phyloP scores from a whole-genome alignment of 176 grass and related monocot genomes.

The Chloris gayana region DNA sequence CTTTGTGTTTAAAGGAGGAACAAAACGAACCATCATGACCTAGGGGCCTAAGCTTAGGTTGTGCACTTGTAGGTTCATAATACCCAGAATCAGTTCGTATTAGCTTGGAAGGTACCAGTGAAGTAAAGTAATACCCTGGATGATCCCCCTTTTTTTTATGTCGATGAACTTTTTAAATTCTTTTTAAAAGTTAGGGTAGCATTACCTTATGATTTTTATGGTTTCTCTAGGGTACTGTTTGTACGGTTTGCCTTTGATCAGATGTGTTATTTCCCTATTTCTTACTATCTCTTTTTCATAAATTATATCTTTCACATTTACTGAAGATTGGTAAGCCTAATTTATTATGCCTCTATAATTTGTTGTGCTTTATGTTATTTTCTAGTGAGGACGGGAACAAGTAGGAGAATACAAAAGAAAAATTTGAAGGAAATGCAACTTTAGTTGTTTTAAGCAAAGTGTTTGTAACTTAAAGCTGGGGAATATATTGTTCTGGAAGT shows the following conservation, averaged over 20 bases:
- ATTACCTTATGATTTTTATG: constrained; percentile 7
- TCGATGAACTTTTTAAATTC: neutral
- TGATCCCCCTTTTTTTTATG: constrained; percentile 32
- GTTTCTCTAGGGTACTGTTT: neutral
- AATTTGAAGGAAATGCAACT: constrained; percentile 20
- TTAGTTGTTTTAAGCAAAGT: constrained; percentile 45
- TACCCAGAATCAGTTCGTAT: constrained; percentile 15
- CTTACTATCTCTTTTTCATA: neutral
- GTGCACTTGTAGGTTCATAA: constrained; percentile 13
- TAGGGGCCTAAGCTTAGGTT: constrained; percentile 26
- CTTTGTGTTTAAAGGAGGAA: constrained; percentile 36
- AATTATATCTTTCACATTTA: neutral
- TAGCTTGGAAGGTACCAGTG: constrained; percentile 39
- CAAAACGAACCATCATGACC: constrained; percentile 21
- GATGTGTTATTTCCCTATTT: neutral
- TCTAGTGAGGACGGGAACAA: neutral
- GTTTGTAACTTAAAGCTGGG: constrained; percentile 14
- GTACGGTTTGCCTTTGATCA: neutral
- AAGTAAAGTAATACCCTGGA: constrained; percentile 29
- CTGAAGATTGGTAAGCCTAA: neutral
- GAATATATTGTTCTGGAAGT: constrained; percentile 29
- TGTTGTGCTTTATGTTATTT: constrained; percentile 14
- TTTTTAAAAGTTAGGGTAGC: neutral
- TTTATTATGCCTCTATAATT: neutral
- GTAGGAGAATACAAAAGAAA: neutral